Evolutionary conservation across 2,329 filamentous ascomycete genomes (phyloP).

Genomic region (Aquanectria penicillioides): DNA sequence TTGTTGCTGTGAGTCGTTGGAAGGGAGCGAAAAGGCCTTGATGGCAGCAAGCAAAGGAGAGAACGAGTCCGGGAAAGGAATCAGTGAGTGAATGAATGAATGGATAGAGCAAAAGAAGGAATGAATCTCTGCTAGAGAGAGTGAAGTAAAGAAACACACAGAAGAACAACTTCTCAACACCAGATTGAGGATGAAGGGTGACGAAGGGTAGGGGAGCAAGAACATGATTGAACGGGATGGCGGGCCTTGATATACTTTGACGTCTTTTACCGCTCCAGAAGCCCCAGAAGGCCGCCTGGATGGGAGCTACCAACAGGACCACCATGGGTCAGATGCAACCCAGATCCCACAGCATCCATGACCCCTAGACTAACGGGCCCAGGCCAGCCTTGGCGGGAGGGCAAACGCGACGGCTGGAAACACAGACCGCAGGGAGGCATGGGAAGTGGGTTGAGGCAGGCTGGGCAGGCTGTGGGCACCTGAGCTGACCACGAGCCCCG

Average conservation of each 20-base stretch:
- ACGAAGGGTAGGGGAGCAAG: constrained; percentile 21
- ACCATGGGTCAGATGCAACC: constrained; percentile 2
- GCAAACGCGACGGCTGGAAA: neutral
- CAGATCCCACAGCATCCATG: constrained; percentile 11
- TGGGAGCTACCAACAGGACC: constrained; percentile 3
- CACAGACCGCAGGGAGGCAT: neutral
- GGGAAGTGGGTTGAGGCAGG: too few relatives aligned
- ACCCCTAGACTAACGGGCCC: neutral
- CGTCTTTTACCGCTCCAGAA: constrained; percentile 8
- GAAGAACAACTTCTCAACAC: constrained; percentile 30
- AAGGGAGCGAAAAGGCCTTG: constrained; percentile 20
- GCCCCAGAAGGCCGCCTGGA: too few relatives aligned
- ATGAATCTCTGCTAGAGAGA: constrained; percentile 22
- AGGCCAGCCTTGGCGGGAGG: neutral
- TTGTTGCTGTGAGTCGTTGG: constrained; percentile 16
- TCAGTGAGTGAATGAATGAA: constrained; percentile 27
- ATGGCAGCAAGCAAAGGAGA: constrained; percentile 29
- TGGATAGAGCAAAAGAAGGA: constrained; percentile 18
- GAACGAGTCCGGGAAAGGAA: constrained; percentile 18
- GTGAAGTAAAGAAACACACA: constrained; percentile 16
- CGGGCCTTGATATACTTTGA: constrained; percentile 32
- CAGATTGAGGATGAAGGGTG: constrained; percentile 31
- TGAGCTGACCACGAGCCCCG: neutral
- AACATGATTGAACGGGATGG: constrained; percentile 13
- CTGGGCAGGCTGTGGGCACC: too few relatives aligned